Base-by-base conservation (phyloP, 1,284 basidiomycete genomes). In the Mycosarcoma mackinlayi region DNA sequence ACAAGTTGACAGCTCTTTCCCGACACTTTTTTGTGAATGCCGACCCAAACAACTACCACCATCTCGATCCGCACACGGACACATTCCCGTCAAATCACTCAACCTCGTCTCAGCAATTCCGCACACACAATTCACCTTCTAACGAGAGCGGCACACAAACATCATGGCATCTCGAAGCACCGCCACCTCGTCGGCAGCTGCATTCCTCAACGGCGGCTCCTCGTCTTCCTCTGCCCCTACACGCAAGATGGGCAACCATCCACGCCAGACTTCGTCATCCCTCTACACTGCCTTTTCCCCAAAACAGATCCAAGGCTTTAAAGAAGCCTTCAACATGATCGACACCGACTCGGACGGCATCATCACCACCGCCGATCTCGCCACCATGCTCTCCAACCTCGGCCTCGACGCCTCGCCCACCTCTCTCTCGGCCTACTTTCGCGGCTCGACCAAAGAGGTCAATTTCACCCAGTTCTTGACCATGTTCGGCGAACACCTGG, bases 311-410 rank as follows among this genome's bases (percentile, higher is more conserved):
- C 78, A 83, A 54, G 78, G 79, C 23, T 83, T 84, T 75, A 80
- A 83, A 44, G 84, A 84, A 45, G 84, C 84, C 1, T 84, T 84
- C 68, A 76, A 69, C 47, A 74, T 83, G 61, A 76, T 84, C 52
- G 84, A 84, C 53, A 73, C 81, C 30, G 79, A 84, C 54, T 60
- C 64, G 8, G 83, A 84, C 58, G 83, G 83, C 5, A 48, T 79
- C 40, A 80, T 84, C 63, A 73, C 73, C 10, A 62, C 74, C 35
- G 21, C 35, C 21, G 83, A 84, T 50, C 54, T 84, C 18, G 59
- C 67, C 0, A 68, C 70, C 10, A 73, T 83, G 68, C 75, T 84
- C 18, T 44, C 46, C 2, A 80, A 79, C 33, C 76, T 84, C 21
- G 83, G 81, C 58, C 18, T 68, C 63, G 42, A 46, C 23, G 25